A percentile compares a stretch with the other conserved stretches of the same genome.
phyloP scores from a whole-genome alignment of 768 basidiomycete species.

The Pleurotus sapidus region DNA sequence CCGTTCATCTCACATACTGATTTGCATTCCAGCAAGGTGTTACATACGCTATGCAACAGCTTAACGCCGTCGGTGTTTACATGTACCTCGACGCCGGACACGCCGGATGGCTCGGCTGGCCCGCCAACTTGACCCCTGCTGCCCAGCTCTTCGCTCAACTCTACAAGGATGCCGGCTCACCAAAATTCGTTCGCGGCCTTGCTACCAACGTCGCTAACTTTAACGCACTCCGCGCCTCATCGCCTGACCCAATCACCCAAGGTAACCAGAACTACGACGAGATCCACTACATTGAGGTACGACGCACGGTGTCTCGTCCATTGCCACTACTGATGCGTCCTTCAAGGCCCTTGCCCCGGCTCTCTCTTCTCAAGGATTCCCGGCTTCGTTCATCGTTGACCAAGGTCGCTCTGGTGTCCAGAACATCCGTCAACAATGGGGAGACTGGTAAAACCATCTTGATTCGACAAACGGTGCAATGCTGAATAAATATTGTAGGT shows the following conservation, averaged over 20 bases:
- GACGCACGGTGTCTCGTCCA: conserved; percentile 7
- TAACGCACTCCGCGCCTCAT: conserved; percentile 36
- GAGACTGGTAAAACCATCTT: conserved; percentile 42
- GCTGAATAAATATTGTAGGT: conserved; percentile 19
- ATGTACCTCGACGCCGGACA: conserved; percentile 63
- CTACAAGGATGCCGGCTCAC: conserved; percentile 48
- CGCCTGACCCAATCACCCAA: conserved; percentile 60
- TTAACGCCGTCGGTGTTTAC: conserved; percentile 54
- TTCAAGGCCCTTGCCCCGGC: conserved; percentile 45
- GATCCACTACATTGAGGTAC: conserved; percentile 53
- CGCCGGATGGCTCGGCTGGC: conserved; percentile 69
- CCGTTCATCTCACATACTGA: neutral
- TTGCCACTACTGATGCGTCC: neutral
- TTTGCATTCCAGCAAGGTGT: conserved; percentile 34
- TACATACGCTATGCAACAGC: conserved; percentile 54
- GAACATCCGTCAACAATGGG: conserved; percentile 58
- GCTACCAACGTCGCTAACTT: conserved; percentile 46
- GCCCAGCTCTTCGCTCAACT: conserved; percentile 51
- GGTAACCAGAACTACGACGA: conserved; percentile 63
- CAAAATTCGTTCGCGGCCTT: conserved; percentile 57
- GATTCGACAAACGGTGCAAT: neutral
- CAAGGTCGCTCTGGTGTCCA: conserved; percentile 64
- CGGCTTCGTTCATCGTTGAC: conserved; percentile 64
- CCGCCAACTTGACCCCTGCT: conserved; percentile 58
- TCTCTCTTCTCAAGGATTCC: conserved; percentile 43